Conservation (phyloP, 2,329 filamentous ascomycete genomes). For the Colletotrichum phormii region DNA sequence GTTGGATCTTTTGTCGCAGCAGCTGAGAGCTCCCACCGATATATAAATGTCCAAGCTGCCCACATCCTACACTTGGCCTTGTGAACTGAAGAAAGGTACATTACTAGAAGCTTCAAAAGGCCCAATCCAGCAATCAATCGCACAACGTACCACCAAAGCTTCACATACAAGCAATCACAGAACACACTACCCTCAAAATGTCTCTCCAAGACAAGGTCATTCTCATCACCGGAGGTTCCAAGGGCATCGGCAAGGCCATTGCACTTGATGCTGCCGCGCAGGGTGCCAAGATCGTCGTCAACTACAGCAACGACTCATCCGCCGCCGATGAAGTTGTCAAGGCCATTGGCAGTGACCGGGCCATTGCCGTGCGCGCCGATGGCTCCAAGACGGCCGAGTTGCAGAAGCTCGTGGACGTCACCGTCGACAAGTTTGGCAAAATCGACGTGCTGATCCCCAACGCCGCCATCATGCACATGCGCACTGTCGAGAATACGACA, state of each 20-base stretch:
- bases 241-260: slow-evolving; percentile 70
- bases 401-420: slow-evolving; percentile 59
- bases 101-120: neutral
- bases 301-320: slow-evolving; percentile 61
- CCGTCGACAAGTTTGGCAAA: slow-evolving; percentile 62
- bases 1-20: neutral
- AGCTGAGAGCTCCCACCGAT: too few species aligned
- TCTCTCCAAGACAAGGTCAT: slow-evolving; percentile 53
- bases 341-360: slow-evolving; percentile 58
- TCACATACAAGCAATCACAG: neutral
- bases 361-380: slow-evolving; percentile 68
- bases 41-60: neutral
- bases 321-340: slow-evolving; percentile 61
- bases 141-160: neutral
- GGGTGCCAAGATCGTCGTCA: slow-evolving; percentile 69
- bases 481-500: slow-evolving; percentile 59
- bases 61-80: neutral
- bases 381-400: slow-evolving; percentile 58
- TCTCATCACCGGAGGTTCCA: slow-evolving; percentile 67
- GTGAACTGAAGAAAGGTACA: too few species aligned
- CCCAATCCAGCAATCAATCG: too few species aligned
- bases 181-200: slow-evolving; percentile 33
- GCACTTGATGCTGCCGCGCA: slow-evolving; percentile 67
- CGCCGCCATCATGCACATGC: slow-evolving; percentile 63
- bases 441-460: slow-evolving; percentile 71